Conservation (phyloP, 495 filamentous ascomycete genomes). For the Trichoderma gamsii region DNA sequence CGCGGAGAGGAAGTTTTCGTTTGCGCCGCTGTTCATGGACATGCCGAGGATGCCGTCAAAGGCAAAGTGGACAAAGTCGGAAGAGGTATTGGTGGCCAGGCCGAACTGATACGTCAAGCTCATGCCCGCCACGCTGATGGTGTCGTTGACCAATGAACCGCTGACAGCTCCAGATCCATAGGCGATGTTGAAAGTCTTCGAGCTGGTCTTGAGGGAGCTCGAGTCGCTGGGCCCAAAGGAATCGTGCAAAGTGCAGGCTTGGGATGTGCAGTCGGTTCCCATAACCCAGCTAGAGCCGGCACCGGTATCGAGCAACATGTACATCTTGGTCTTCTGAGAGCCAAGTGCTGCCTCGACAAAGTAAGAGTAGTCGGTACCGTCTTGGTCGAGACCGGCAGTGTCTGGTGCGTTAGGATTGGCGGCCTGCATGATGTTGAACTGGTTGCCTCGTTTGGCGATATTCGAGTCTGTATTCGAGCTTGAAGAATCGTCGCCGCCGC, state of each 20-base stretch:
- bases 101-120: conserved; percentile 60
- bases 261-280: conserved; percentile 53
- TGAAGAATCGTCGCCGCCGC: conserved; percentile 19
- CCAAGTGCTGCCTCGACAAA: conserved; percentile 65
- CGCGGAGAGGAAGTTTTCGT: conserved; percentile 57
- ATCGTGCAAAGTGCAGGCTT: conserved; percentile 58
- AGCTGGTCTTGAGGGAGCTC: conserved; percentile 42
- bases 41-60: conserved; percentile 85
- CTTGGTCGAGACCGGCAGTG: conserved; percentile 63
- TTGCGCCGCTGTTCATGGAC: conserved; percentile 45
- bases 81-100: conserved; percentile 55
- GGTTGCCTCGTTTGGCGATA: conserved; percentile 36
- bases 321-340: conserved; percentile 54
- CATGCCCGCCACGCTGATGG: conserved; percentile 57
- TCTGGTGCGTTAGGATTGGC: conserved; percentile 46
- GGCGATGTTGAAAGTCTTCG: conserved; percentile 49
- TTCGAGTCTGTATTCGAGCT: conserved; percentile 16
- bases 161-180: conserved; percentile 69
- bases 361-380: conserved; percentile 73
- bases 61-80: conserved; percentile 66
- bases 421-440: conserved; percentile 53
- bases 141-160: conserved; percentile 59
- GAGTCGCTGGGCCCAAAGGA: conserved; percentile 59
- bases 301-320: conserved; percentile 75
- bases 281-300: conserved; percentile 77